A percentile compares a stretch with the other conserved stretches of the same genome.
phyloP scores from a whole-genome alignment of 148 eudicot species.

The Rhododendron griersonianum region DNA sequence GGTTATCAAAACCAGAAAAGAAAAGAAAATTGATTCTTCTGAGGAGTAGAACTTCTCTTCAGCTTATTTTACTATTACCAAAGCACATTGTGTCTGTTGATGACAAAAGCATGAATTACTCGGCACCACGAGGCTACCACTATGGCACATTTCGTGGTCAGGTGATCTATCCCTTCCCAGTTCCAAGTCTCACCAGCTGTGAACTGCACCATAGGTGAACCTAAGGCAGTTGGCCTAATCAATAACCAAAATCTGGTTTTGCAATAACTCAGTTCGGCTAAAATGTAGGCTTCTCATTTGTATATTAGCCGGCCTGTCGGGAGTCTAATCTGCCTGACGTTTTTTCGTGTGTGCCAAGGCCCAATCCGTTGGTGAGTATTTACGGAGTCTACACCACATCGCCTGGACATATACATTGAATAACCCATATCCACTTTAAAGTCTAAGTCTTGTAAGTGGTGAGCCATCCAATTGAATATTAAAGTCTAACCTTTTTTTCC shows the following conservation, averaged over 20 bases:
- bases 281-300: neutral
- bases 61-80: neutral
- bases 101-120: neutral
- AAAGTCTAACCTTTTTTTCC: too few species aligned
- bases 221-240: neutral
- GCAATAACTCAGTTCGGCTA: neutral
- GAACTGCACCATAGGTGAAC: neutral
- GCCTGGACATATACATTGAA: too few species aligned
- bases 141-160: neutral
- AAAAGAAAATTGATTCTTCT: too few species aligned
- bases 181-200: neutral
- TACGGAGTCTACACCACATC: too few species aligned
- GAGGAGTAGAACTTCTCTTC: neutral
- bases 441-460: too few species aligned
- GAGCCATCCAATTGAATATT: too few species aligned
- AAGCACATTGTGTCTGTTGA: neutral
- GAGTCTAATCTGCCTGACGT: neutral
- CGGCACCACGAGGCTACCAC: neutral
- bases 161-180: neutral
- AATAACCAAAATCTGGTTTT: neutral
- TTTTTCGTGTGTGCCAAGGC: neutral
- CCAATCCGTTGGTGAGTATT: too few species aligned
- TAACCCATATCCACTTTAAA: too few species aligned
- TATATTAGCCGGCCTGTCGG: neutral
- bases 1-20: too few species aligned